These are phyloP conservation scores for Lactarius sanguifluus DNA, from an alignment of 768 basidiomycete genomes.

Conservation along the genomic window DNA sequence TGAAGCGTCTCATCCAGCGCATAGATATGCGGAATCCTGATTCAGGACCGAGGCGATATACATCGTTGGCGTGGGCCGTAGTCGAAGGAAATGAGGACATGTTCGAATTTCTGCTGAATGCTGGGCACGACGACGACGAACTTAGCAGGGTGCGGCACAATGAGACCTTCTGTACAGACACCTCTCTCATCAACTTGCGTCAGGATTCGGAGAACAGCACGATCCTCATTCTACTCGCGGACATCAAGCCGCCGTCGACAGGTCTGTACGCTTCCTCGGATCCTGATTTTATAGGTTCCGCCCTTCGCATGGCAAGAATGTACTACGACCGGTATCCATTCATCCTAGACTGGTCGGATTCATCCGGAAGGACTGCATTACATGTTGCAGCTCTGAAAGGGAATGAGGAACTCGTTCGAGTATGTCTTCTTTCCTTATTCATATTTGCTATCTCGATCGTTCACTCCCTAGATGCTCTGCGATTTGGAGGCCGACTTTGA, in stretches of 20 bases:
- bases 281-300: slow-evolving; percentile 66
- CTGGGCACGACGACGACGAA: slow-evolving; percentile 92
- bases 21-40: slow-evolving; percentile 93
- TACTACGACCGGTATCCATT: slow-evolving; percentile 87
- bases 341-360: slow-evolving; percentile 91
- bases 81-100: slow-evolving; percentile 87
- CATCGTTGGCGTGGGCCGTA: slow-evolving; percentile 91
- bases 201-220: slow-evolving; percentile 94
- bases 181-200: slow-evolving; percentile 6
- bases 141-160: slow-evolving; percentile 72
- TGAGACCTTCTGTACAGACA: not conserved
- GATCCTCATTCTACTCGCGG: slow-evolving; percentile 90
- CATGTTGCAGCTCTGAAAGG: slow-evolving; percentile 88
- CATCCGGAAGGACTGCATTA: slow-evolving; percentile 84
- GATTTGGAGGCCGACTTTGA: slow-evolving; percentile 90
- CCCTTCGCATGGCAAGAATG: slow-evolving; percentile 80
- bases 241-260: slow-evolving; percentile 56
- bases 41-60: slow-evolving; percentile 68
- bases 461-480: slow-evolving; percentile 70
- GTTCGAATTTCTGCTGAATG: slow-evolving; percentile 83
- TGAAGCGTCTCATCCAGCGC: slow-evolving; percentile 81
- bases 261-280: slow-evolving; percentile 50
- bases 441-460: slow-evolving; percentile 26
- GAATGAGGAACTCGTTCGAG: slow-evolving; percentile 85
- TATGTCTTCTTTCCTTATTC: slow-evolving; percentile 40